These are phyloP conservation scores for Colletotrichum australisinense DNA, from an alignment of 2,329 filamentous ascomycete species.

Conservation along the genomic window DNA sequence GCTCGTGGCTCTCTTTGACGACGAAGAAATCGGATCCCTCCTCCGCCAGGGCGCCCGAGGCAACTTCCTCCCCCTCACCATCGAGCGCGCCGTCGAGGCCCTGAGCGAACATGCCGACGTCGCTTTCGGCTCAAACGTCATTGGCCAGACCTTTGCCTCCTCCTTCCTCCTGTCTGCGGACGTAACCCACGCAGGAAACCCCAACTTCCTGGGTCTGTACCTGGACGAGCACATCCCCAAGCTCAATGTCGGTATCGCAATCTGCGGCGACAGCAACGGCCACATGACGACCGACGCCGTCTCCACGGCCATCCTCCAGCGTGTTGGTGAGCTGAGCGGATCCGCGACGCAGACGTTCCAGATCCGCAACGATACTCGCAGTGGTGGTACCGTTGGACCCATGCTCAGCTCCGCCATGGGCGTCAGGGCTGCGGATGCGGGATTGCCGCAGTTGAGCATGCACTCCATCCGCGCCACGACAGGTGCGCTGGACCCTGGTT, in stretches of 20 bases:
- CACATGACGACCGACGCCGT: slow-evolving; percentile 97
- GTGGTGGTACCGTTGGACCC: slow-evolving; percentile 94
- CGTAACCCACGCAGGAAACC: slow-evolving; percentile 93
- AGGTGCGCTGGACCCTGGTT: slow-evolving; percentile 84
- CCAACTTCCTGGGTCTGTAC: slow-evolving; percentile 89
- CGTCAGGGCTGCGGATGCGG: slow-evolving; percentile 85
- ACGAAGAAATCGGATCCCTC: slow-evolving; percentile 94
- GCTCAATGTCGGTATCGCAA: slow-evolving; percentile 86
- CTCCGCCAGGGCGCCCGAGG: slow-evolving; percentile 89
- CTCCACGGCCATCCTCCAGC: slow-evolving; percentile 82
- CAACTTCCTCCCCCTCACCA: slow-evolving; percentile 85
- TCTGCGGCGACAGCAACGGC: slow-evolving; percentile 87
- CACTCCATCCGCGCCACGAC: slow-evolving; percentile 92
- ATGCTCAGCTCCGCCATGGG: slow-evolving; percentile 86
- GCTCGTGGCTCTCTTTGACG: slow-evolving; percentile 93
- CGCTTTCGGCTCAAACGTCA: slow-evolving; percentile 67
- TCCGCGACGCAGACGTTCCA: slow-evolving; percentile 88
- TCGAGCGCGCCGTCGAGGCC: slow-evolving; percentile 84
- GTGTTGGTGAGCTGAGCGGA: slow-evolving; percentile 79
- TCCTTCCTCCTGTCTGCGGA: slow-evolving; percentile 94
- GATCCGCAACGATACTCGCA: slow-evolving; percentile 91
- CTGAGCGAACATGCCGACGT: slow-evolving; percentile 62
- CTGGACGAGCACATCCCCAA: slow-evolving; percentile 87
- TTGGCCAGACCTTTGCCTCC: slow-evolving; percentile 88
- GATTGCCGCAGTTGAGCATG: slow-evolving; percentile 93